Percentiles rank a stretch among this genome's conserved stretches.
Evolutionary conservation across 2,329 filamentous ascomycete species (phyloP).

Genomic region (Scorias spongiosa): DNA sequence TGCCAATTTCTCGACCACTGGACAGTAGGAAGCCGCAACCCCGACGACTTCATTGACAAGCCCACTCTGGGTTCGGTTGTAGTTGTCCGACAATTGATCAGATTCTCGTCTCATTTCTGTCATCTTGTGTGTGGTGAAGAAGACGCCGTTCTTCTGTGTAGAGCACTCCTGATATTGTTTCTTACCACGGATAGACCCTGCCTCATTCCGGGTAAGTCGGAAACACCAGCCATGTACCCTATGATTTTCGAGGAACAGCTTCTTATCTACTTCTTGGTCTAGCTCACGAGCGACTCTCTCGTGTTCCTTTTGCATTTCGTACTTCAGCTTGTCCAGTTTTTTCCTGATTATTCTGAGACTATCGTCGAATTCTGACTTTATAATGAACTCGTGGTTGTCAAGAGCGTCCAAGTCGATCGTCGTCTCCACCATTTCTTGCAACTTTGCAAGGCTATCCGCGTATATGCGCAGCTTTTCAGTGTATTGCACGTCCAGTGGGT

Average conservation of each 20-base stretch:
- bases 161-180: conserved; percentile 84
- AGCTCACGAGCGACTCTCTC: conserved; percentile 62
- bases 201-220: conserved; percentile 78
- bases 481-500: conserved; percentile 73
- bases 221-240: conserved; percentile 94
- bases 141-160: conserved; percentile 97
- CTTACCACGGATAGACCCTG: conserved; percentile 85
- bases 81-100: conserved; percentile 84
- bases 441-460: conserved; percentile 63
- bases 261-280: conserved; percentile 89
- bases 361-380: conserved; percentile 96
- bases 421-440: conserved; percentile 97
- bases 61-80: conserved; percentile 84
- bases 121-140: conserved; percentile 79
- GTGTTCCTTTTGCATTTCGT: conserved; percentile 75
- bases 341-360: conserved; percentile 73
- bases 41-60: conserved; percentile 84
- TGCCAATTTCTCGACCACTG: conserved; percentile 77
- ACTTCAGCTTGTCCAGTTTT: conserved; percentile 71
- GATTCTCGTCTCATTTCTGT: conserved; percentile 74
- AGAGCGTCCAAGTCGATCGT: conserved; percentile 91
- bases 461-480: conserved; percentile 63
- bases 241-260: conserved; percentile 94
- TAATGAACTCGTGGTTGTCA: conserved; percentile 95
- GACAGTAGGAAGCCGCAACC: conserved; percentile 87